phyloP scores from a whole-genome alignment of 208 protist species.

The Acanthamoeba lugdunensis region DNA sequence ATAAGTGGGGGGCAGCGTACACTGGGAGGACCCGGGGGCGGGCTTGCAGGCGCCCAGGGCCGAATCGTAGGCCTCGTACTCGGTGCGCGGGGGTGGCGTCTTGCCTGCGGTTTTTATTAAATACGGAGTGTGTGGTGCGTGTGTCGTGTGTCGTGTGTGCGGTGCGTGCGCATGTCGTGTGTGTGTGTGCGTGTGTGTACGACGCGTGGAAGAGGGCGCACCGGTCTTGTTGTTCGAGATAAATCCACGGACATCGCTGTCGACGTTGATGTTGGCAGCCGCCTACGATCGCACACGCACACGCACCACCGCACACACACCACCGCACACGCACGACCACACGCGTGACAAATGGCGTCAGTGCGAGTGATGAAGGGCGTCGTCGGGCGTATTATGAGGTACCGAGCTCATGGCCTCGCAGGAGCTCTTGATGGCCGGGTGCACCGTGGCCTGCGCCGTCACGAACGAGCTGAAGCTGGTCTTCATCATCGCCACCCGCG shows the following conservation, averaged over 20 bases:
- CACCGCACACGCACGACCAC: no score
- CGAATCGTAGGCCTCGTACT: slow-evolving; percentile 63
- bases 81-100: slow-evolving; percentile 23
- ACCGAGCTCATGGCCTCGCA: slow-evolving; percentile 32
- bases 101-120: not conserved
- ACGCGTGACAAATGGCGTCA: no score
- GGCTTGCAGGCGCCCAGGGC: slow-evolving; percentile 54
- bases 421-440: not conserved
- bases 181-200: no score
- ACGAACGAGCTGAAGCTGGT: not conserved
- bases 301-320: no score
- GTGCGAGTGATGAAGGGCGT: not conserved
- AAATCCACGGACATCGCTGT: slow-evolving; percentile 22
- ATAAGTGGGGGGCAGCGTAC: not conserved
- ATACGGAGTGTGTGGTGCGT: no score
- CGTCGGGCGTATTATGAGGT: not conserved
- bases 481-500: slow-evolving; percentile 23
- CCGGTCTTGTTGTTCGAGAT: slow-evolving; percentile 30
- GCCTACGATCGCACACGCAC: not conserved
- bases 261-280: not conserved
- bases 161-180: no score
- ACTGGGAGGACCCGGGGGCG: not conserved
- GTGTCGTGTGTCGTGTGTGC: no score
- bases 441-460: slow-evolving; percentile 18
- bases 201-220: no score